A percentile compares a stretch with the other conserved stretches of the same genome.
These are phyloP conservation scores for Magnusiomyces magnusii DNA, from an alignment of 1,139 yeast species.

Conservation along the genomic window DNA sequence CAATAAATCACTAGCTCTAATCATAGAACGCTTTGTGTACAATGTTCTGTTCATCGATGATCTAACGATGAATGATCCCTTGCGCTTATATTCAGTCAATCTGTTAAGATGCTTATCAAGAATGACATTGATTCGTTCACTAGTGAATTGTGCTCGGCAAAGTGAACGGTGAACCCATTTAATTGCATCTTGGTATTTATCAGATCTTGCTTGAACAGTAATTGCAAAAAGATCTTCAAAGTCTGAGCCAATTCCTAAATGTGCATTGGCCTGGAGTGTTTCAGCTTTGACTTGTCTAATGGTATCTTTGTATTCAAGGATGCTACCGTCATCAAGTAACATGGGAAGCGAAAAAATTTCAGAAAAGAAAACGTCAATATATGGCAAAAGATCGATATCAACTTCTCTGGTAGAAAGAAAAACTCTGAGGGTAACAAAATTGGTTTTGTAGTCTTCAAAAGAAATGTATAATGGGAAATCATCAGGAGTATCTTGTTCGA, in stretches of 20 bases:
- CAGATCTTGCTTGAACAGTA: conserved; percentile 52
- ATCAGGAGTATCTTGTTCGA: conserved; percentile 36
- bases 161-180: conserved; percentile 67
- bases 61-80: conserved; percentile 63
- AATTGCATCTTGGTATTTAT: conserved; percentile 60
- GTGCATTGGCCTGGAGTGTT: conserved; percentile 51
- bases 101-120: conserved; percentile 70
- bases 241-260: conserved; percentile 49
- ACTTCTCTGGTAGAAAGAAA: conserved; percentile 58
- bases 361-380: conserved; percentile 53
- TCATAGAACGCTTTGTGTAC: conserved; percentile 51
- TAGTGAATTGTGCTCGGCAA: conserved; percentile 62
- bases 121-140: conserved; percentile 58
- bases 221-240: conserved; percentile 52
- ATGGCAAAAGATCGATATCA: conserved; percentile 52
- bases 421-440: conserved; percentile 66
- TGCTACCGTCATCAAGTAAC: conserved; percentile 50
- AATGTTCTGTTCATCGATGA: conserved; percentile 52
- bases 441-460: conserved; percentile 71
- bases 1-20: conserved; percentile 60
- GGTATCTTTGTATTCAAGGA: conserved; percentile 64
- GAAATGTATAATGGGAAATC: conserved; percentile 65
- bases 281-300: conserved; percentile 66
- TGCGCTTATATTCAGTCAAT: conserved; percentile 72
- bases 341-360: conserved; percentile 69